Base-by-base conservation (phyloP, 495 filamentous ascomycete species). In the Penicillium bovifimosum region DNA sequence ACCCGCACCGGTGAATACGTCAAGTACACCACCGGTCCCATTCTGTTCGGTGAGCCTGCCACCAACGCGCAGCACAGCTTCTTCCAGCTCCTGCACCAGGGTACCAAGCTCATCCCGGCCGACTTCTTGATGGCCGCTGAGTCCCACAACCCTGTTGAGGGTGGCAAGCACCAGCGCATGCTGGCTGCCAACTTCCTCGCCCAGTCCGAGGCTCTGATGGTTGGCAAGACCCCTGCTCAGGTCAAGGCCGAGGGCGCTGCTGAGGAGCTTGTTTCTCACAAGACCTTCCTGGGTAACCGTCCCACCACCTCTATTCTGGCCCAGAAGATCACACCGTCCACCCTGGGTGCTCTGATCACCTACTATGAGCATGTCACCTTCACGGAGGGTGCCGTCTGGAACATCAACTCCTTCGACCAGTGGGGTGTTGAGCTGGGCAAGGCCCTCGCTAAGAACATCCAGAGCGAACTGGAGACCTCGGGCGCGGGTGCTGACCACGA, bases 1-100 rank as follows among this genome's bases (percentile, higher is more conserved):
- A 96, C 93, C 54, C 90, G 92, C 44, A 83, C 82, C 53, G 91
- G 90, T 54, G 80, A 90, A 38, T 87, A 95, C 42, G 91, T 96
- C 67, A 95, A 96, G 70, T 97, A 97, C 78, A 96, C 91, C 45
- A 98, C 93, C 13, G 93, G 88, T 20, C 80, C 93, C 17, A 88
- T 98, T 71, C 75, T 98, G 47, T 98, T 98, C 69, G 93, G 93
- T 63, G 93, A 97, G 78, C 93, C 93, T 47, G 93, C 91, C 68
- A 98, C 93, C 70, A 98, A 98, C 68, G 93, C 93, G 52, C 93
- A 98, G 79, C 93, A 98, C 82, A 97, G 93, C 50, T 98, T 98
- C 84, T 98, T 92, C 85, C 93, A 98, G 79, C 85, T 98, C 44
- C 82, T 98, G 34, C 93, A 98, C 78, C 93, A 98, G 75, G 93